A percentile compares a stretch with the other conserved stretches of the same genome.
These are phyloP conservation scores for Clausena lansium DNA, from an alignment of 345 rosid genomes.

Conservation along the genomic window DNA sequence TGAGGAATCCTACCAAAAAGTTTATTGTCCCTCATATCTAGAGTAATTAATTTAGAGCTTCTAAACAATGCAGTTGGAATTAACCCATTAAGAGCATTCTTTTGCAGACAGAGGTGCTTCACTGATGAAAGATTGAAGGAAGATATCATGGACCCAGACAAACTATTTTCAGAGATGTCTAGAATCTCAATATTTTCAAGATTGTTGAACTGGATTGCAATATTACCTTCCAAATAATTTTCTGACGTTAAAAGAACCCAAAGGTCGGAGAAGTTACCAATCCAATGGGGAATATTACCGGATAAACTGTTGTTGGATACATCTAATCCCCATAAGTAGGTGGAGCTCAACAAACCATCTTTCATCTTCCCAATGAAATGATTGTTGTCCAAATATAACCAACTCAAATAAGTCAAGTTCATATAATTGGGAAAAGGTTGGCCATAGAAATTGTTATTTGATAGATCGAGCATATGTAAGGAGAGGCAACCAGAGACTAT, in stretches of 20 bases:
- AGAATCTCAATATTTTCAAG: neutral
- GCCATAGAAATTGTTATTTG: no score
- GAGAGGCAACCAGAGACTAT: neutral
- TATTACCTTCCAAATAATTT: neutral
- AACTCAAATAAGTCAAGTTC: neutral
- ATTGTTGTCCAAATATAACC: neutral
- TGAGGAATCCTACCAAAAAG: neutral
- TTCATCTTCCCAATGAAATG: neutral
- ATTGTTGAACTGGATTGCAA: neutral
- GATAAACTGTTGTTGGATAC: neutral
- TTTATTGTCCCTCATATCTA: neutral
- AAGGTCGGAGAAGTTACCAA: neutral
- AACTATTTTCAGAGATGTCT: neutral
- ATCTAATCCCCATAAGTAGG: fast-evolving
- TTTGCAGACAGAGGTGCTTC: neutral
- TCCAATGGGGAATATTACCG: neutral
- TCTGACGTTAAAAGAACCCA: neutral
- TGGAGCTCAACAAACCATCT: neutral
- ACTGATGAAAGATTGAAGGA: neutral
- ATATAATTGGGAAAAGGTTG: no score
- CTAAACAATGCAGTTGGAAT: no score
- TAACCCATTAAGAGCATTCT: neutral
- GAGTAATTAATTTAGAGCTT: neutral
- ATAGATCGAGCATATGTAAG: fast-evolving
- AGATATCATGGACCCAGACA: neutral